Conservation (phyloP, 106 monocot species). For the Narthecium ossifragum region DNA sequence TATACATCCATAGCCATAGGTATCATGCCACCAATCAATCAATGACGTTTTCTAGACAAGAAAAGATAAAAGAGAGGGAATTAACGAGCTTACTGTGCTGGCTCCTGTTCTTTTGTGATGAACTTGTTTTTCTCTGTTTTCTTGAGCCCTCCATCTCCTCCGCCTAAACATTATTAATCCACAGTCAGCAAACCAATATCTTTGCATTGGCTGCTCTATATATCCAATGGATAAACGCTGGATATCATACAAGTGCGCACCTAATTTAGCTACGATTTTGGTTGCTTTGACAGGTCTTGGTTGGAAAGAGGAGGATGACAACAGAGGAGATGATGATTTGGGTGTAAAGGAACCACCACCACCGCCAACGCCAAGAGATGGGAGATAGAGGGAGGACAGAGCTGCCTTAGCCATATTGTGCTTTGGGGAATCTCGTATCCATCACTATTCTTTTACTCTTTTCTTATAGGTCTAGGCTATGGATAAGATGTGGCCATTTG, state of each 20-base stretch:
- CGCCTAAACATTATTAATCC: conserved; percentile 20
- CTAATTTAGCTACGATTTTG: conserved; percentile 43
- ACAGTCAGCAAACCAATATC: neutral
- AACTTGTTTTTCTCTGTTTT: conserved; percentile 81
- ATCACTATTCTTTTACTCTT: conserved; percentile 5
- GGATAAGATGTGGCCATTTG: neutral
- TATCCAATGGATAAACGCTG: neutral
- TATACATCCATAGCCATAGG: no score
- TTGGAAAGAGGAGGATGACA: neutral
- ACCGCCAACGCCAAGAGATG: neutral
- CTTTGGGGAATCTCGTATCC: neutral
- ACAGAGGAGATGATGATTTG: conserved; percentile 8
- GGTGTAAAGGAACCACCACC: conserved; percentile 10
- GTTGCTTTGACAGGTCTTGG: conserved; percentile 11
- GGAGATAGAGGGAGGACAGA: neutral
- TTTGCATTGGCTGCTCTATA: neutral
- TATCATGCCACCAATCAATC: no score
- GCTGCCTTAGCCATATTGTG: conserved; percentile 31
- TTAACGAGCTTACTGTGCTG: neutral
- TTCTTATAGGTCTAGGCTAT: no score
- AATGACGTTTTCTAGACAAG: no score
- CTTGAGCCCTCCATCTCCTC: conserved; percentile 54
- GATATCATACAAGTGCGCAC: conserved; percentile 9
- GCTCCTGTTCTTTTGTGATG: conserved; percentile 94
- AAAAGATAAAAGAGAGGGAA: neutral